phyloP scores from a whole-genome alignment of 805 yeast species.

The Hanseniaspora meyeri region DNA sequence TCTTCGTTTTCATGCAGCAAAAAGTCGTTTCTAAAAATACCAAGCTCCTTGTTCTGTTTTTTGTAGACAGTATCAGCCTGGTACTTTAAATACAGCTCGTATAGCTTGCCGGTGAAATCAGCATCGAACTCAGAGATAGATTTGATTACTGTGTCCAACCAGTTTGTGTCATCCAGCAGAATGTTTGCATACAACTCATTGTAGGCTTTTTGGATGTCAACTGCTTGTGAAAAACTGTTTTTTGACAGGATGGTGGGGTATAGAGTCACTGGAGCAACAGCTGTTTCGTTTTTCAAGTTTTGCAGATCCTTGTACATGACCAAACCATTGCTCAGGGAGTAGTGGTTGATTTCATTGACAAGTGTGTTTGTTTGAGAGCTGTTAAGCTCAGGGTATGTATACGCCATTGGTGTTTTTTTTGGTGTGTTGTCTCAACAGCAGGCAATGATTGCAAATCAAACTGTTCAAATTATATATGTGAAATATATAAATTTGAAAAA shows the following conservation, averaged over 20 bases:
- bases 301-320: conserved; percentile 52
- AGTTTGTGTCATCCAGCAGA: conserved; percentile 40
- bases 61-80: conserved; percentile 31
- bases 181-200: conserved; percentile 65
- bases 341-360: conserved; percentile 42
- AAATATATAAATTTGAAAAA: too few relatives aligned
- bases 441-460: too few relatives aligned
- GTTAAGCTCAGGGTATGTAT: conserved; percentile 23
- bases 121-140: conserved; percentile 48
- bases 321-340: conserved; percentile 69
- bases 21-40: conserved; percentile 83
- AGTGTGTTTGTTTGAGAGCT: conserved; percentile 28
- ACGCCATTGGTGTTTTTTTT: background rate
- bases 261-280: conserved; percentile 75
- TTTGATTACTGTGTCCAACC: conserved; percentile 49
- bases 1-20: conserved; percentile 42
- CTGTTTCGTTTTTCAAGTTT: conserved; percentile 36
- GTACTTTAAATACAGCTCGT: conserved; percentile 45
- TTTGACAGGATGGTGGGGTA: conserved; percentile 83
- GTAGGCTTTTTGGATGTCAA: conserved; percentile 51
- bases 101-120: conserved; percentile 73
- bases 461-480: too few relatives aligned
- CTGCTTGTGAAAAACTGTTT: conserved; percentile 51
- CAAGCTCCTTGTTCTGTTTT: conserved; percentile 58
- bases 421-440: background rate